Conservation (phyloP, 495 filamentous ascomycete genomes). For the Aspergillus panamensis region DNA sequence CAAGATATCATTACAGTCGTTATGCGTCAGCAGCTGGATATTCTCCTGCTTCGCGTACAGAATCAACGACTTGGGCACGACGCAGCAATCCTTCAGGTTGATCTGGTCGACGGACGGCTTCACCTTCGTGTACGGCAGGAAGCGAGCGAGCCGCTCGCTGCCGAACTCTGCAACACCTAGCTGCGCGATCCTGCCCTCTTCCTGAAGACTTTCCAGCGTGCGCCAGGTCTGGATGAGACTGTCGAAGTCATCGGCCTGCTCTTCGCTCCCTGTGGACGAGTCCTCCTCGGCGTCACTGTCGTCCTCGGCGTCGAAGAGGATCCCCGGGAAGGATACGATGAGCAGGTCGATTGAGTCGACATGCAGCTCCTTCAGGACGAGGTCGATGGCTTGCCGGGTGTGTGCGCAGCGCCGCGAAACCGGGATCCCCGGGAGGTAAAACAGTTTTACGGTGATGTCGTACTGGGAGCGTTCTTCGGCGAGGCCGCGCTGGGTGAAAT, state of each 20-base stretch:
- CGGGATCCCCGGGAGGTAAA: constrained; percentile 75
- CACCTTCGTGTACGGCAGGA: constrained; percentile 61
- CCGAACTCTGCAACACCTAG: constrained; percentile 92
- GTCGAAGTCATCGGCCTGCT: constrained; percentile 49
- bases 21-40: constrained; percentile 89
- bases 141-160: constrained; percentile 67
- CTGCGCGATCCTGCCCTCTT: constrained; percentile 63
- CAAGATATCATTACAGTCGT: constrained; percentile 88
- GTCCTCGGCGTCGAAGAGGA: constrained; percentile 91
- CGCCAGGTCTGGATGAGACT: constrained; percentile 70
- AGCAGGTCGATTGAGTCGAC: constrained; percentile 77
- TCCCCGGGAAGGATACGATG: constrained; percentile 88
- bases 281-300: constrained; percentile 70
- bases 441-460: constrained; percentile 91
- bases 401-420: constrained; percentile 58
- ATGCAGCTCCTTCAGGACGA: constrained; percentile 75
- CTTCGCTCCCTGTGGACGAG: constrained; percentile 51
- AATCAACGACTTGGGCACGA: constrained; percentile 85
- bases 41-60: constrained; percentile 76
- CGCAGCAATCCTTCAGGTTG: constrained; percentile 94
- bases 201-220: constrained; percentile 70
- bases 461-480: constrained; percentile 76
- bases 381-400: constrained; percentile 68
- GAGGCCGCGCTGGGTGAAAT: constrained; percentile 66
- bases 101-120: constrained; percentile 91